Conservation (phyloP, 75 land plant species). For the Picea glauca region DNA sequence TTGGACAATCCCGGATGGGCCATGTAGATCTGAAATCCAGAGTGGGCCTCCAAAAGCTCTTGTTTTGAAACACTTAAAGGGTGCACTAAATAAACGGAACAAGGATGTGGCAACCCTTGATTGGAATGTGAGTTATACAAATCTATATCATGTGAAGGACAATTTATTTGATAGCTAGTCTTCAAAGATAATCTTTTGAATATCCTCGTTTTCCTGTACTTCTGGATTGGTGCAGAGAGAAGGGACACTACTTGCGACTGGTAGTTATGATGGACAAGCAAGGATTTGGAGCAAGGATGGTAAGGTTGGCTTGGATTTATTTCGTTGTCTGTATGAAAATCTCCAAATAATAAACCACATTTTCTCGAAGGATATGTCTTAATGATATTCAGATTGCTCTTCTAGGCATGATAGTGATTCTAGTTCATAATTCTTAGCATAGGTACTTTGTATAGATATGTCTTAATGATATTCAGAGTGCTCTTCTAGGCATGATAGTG, state of each 20-base stretch:
- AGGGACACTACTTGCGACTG: slow-evolving; percentile 94
- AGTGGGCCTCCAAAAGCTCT: slow-evolving; percentile 40
- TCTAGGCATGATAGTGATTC: background rate
- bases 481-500: too few relatives aligned
- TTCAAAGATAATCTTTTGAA: too few relatives aligned
- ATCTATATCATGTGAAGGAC: too few relatives aligned
- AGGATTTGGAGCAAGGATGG: slow-evolving; percentile 95
- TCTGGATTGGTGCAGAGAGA: slow-evolving; percentile 51
- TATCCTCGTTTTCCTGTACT: too few relatives aligned
- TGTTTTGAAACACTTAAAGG: slow-evolving; percentile 90
- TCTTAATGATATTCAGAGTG: too few relatives aligned
- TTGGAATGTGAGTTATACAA: slow-evolving; percentile 85
- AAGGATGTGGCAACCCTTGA: slow-evolving; percentile 97
- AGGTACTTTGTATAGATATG: too few relatives aligned
- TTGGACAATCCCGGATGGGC: slow-evolving; percentile 83
- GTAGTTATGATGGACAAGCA: slow-evolving; percentile 98
- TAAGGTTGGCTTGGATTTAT: slow-evolving; percentile 16
- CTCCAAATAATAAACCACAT: background rate
- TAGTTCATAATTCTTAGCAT: too few relatives aligned
- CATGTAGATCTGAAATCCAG: slow-evolving; percentile 36
- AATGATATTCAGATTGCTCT: background rate
- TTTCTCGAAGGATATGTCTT: background rate
- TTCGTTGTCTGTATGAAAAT: background rate
- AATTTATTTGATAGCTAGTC: too few relatives aligned
- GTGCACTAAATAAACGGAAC: slow-evolving; percentile 88